These are phyloP conservation scores for Cryptococcus hybrid DNA, from an alignment of 1,284 basidiomycete species.

Conservation along the genomic window DNA sequence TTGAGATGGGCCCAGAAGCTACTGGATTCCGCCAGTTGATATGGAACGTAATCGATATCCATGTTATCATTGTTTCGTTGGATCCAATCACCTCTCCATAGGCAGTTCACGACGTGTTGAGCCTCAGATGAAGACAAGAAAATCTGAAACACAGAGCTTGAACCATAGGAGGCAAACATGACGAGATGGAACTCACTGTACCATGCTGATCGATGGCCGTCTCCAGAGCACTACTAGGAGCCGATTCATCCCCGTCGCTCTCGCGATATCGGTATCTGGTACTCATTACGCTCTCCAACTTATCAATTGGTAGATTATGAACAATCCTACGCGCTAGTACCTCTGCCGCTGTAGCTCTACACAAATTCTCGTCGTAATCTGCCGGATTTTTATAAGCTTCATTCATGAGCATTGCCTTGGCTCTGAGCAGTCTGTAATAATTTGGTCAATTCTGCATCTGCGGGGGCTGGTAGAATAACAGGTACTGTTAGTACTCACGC, in stretches of 20 bases:
- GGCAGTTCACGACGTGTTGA: slow-evolving; percentile 60
- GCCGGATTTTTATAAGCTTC: slow-evolving; percentile 54
- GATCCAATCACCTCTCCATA: slow-evolving; percentile 80
- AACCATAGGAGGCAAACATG: slow-evolving; percentile 46
- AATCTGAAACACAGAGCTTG: slow-evolving; percentile 52
- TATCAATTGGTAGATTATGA: slow-evolving; percentile 63
- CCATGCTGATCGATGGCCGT: slow-evolving; percentile 73
- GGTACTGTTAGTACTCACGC: slow-evolving; percentile 21
- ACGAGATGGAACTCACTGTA: slow-evolving; percentile 28
- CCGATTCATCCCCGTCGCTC: slow-evolving; percentile 71
- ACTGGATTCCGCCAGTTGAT: slow-evolving; percentile 43
- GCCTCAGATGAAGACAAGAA: slow-evolving; percentile 86
- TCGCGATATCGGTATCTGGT: slow-evolving; percentile 71
- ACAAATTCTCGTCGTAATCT: slow-evolving; percentile 80
- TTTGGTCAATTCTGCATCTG: slow-evolving; percentile 57
- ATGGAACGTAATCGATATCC: slow-evolving; percentile 51
- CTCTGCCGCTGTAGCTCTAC: slow-evolving; percentile 83
- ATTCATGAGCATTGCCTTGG: slow-evolving; percentile 70
- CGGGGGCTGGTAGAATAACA: neutral
- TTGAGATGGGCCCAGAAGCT: slow-evolving; percentile 70
- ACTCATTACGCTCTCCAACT: slow-evolving; percentile 64
- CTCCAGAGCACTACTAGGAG: slow-evolving; percentile 73
- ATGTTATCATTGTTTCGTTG: slow-evolving; percentile 65
- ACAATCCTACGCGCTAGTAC: slow-evolving; percentile 79
- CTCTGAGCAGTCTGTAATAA: slow-evolving; percentile 67